Conservation (phyloP, 345 rosid species). For the Clausena lansium region DNA sequence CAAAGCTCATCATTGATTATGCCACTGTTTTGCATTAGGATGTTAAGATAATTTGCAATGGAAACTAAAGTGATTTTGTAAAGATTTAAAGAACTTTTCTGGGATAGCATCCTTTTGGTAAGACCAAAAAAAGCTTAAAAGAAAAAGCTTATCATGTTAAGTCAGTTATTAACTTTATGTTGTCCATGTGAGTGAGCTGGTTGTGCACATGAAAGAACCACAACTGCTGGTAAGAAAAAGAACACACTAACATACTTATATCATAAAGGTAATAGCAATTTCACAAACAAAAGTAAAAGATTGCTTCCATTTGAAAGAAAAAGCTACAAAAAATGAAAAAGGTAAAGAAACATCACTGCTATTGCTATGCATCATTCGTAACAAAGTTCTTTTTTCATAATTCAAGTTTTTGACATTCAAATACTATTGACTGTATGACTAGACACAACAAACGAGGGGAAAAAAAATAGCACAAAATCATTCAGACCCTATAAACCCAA, state of each 20-base stretch:
- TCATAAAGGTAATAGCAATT: constrained; percentile 11
- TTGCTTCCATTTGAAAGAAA: constrained; percentile 19
- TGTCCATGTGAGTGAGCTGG: constrained; percentile 13
- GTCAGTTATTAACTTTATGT: constrained; percentile 13
- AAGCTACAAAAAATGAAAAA: constrained; percentile 8
- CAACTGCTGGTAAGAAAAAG: neutral
- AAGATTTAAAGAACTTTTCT: neutral
- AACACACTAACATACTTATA: neutral
- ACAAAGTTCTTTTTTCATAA: constrained; percentile 25
- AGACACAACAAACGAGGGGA: constrained; percentile 23
- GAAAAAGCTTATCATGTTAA: neutral
- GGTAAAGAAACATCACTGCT: constrained; percentile 30
- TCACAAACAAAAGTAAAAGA: constrained; percentile 21
- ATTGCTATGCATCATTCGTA: constrained; percentile 38
- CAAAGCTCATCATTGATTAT: neutral
- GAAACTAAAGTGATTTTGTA: neutral
- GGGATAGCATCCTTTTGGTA: constrained; percentile 3
- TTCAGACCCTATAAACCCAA: constrained; percentile 30
- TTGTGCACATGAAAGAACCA: constrained; percentile 12
- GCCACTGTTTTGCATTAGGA: no score
- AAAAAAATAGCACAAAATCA: constrained; percentile 19
- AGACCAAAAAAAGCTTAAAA: constrained; percentile 1
- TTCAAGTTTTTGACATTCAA: constrained; percentile 26
- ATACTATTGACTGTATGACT: constrained; percentile 34
- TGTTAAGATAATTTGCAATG: no score